phyloP scores from a whole-genome alignment of 106 monocot genomes.

The Cymbidium sinense region DNA sequence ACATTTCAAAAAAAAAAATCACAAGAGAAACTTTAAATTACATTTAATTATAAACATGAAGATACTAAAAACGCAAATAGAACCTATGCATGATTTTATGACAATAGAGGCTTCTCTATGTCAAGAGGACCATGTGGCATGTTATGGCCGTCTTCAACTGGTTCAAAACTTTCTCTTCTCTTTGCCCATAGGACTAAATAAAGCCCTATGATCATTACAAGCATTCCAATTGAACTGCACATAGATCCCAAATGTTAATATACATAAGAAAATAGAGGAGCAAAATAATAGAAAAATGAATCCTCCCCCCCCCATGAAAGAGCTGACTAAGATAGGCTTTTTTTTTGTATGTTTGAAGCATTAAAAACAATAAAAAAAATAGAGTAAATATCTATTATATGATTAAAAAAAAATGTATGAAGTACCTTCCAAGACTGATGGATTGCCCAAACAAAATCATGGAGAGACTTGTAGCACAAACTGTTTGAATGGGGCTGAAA shows the following conservation, averaged over 20 bases:
- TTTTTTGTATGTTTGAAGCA: background rate
- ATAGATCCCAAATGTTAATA: background rate
- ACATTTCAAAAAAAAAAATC: no score
- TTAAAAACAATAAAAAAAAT: background rate
- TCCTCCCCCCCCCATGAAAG: no score
- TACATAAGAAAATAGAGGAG: background rate
- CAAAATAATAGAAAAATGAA: background rate
- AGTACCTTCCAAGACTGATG: constrained; percentile 31
- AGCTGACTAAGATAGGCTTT: no score
- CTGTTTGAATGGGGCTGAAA: constrained; percentile 39
- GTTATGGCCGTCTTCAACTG: background rate
- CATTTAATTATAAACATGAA: no score
- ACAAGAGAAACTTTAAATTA: no score
- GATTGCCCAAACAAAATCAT: constrained; percentile 23
- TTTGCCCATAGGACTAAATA: constrained; percentile 5
- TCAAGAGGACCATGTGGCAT: background rate
- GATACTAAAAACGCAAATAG: no score
- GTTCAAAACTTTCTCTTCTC: background rate
- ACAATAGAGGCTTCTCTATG: background rate
- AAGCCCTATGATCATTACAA: background rate
- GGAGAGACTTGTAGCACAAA: constrained; percentile 27
- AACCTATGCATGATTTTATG: background rate
- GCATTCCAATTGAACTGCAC: constrained; percentile 1
- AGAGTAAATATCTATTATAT: background rate
- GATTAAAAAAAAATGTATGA: background rate